Evolutionary conservation across 306 rosid species (phyloP).

Genomic region (Fragaria iinumae): DNA sequence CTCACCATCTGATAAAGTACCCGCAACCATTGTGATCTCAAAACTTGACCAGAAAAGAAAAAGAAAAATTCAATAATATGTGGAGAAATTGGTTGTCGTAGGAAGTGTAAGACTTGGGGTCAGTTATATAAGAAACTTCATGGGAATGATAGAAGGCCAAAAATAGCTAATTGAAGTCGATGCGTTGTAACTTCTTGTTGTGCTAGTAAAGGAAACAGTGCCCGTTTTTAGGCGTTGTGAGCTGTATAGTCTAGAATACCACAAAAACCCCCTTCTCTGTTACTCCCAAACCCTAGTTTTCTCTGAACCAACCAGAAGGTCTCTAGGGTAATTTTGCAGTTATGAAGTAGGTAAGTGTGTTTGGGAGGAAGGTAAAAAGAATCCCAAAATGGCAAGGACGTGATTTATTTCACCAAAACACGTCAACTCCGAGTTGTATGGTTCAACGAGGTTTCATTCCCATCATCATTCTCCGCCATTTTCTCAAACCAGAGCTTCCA

Average conservation of each 20-base stretch:
- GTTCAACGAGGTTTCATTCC: neutral
- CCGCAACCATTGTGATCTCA: slow-evolving; percentile 9
- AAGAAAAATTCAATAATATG: neutral
- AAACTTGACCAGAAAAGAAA: neutral
- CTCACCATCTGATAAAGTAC: neutral
- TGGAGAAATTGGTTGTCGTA: neutral
- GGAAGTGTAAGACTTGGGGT: neutral
- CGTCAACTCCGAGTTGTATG: neutral
- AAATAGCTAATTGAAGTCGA: neutral
- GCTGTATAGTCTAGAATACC: neutral
- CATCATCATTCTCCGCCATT: neutral
- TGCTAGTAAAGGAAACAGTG: neutral
- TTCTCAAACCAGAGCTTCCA: neutral
- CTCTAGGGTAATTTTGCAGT: neutral
- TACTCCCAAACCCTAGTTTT: neutral
- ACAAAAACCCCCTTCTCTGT: neutral
- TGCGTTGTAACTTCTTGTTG: neutral
- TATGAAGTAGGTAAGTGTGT: neutral
- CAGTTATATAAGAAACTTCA: neutral
- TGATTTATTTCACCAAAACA: neutral
- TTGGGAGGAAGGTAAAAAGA: neutral
- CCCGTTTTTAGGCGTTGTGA: neutral
- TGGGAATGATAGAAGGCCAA: neutral
- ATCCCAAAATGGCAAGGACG: neutral
- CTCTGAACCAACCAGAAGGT: neutral